phyloP scores from a whole-genome alignment of 176 grass and related monocot genomes.

The Poa pratensis region DNA sequence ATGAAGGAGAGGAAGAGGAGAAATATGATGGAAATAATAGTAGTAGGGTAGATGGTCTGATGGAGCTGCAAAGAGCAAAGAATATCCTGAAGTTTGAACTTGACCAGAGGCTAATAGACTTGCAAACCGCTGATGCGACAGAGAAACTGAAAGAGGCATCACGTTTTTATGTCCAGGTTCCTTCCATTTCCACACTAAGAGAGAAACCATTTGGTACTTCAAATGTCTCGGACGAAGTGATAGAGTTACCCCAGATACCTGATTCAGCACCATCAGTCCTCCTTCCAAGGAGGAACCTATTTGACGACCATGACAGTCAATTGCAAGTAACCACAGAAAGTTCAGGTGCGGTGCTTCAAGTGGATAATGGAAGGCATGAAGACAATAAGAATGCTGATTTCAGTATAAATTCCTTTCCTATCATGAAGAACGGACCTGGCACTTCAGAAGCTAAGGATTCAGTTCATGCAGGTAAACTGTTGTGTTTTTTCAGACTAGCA shows the following conservation, averaged over 20 bases:
- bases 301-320: slow-evolving; percentile 40
- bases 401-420: background rate
- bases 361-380: slow-evolving; percentile 23
- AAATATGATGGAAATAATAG: slow-evolving; percentile 37
- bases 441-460: slow-evolving; percentile 23
- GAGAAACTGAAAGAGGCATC: slow-evolving; percentile 54
- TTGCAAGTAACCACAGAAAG: slow-evolving; percentile 16
- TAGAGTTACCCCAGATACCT: slow-evolving; percentile 60
- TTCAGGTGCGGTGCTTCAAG: slow-evolving; percentile 27
- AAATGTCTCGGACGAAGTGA: slow-evolving; percentile 51
- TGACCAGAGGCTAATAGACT: slow-evolving; percentile 66
- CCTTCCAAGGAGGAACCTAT: slow-evolving; percentile 45
- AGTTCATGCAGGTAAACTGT: slow-evolving; percentile 37
- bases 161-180: slow-evolving; percentile 56
- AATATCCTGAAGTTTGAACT: slow-evolving; percentile 59
- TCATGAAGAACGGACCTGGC: background rate
- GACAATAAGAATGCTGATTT: background rate
- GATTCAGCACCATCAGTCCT: slow-evolving; percentile 68
- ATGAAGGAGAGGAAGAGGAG: slow-evolving; percentile 37
- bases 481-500: background rate
- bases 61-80: slow-evolving; percentile 54
- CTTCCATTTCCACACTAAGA: slow-evolving; percentile 59
- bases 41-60: slow-evolving; percentile 42
- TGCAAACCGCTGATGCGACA: slow-evolving; percentile 51
- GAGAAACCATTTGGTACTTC: slow-evolving; percentile 41